Evolutionary conservation across 164 flowering plant genomes (phyloP), one percentile per base, ranked within the genome.

Genomic region (Tetracentron sinense): DNA sequence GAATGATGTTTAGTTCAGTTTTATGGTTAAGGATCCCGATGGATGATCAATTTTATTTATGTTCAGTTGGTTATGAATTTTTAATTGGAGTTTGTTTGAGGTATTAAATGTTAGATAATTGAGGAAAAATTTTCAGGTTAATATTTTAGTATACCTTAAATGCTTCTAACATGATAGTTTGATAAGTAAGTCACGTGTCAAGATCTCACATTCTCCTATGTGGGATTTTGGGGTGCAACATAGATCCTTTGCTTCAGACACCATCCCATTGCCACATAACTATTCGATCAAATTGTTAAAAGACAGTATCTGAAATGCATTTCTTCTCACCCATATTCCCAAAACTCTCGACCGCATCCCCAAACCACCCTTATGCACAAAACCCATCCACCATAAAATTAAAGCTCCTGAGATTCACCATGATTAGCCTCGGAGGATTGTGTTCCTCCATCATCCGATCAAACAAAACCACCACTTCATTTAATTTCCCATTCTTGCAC

Each of bases 331-430:
- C 86, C 95, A 91, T 94, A 53, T 69, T 82, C 72, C 72, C 75
- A 59, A 94, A 91, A 25, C 87, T 81, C 44, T 81, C 84, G 54
- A 91, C 77, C 0, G 96, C 99, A 6, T 89, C 90, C 30, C 58
- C 54, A 63, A 86, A 94, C 79, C 69, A 85, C 38, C 84, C 86
- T 48, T 73, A 70, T 1, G 75, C 71, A 46, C 89, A 86, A 72
- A 77, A 85, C 61, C 93, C 89, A 66, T 88, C 89, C 10, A 63
- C 90, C 84, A 94, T 78, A 25, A 94, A 90, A 78, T 94, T 94
- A 66, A 77, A 94, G 60, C 84, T 87, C 28, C 97, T 96, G 55
- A 94, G 61, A 73, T 94, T 89, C 73, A 94, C 88, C 4, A 74
- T 68, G 51, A 89, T 56, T 42, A 58, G 49, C 76, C 62, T 78